Percentiles rank a stretch among this genome's conserved stretches.
Conservation (phyloP, 2,329 filamentous ascomycete species). For the Ophiostoma australiae region DNA sequence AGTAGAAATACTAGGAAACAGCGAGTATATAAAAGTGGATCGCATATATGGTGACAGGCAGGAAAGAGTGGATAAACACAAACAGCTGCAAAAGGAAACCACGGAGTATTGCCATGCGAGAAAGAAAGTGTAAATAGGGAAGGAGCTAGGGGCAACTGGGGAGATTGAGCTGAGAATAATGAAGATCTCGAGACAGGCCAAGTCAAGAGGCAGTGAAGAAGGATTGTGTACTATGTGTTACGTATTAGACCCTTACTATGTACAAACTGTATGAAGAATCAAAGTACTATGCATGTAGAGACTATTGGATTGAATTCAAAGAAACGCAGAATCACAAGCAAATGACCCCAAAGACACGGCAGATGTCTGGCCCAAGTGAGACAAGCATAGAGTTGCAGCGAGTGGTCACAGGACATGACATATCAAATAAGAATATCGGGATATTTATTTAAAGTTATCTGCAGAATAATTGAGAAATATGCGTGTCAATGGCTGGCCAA, state of each 20-base stretch:
- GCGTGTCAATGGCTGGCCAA: not conserved
- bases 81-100: not conserved
- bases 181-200: not conserved
- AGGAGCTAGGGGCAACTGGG: not conserved
- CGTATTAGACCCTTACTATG: too few relatives aligned
- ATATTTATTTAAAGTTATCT: not conserved
- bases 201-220: not conserved
- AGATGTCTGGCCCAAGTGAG: not conserved
- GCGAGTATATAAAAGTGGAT: too few relatives aligned
- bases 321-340: not conserved
- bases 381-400: not conserved
- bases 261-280: too few relatives aligned
- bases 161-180: constrained; percentile 1
- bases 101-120: constrained; percentile 4
- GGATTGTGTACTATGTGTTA: too few relatives aligned
- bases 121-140: not conserved
- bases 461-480: not conserved
- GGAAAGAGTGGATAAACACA: not conserved
- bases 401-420: not conserved
- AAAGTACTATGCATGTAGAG: too few relatives aligned
- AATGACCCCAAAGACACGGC: not conserved
- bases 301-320: too few relatives aligned
- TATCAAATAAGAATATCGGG: not conserved
- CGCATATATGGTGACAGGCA: not conserved
- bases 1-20: too few relatives aligned